A percentile compares a stretch with the other conserved stretches of the same genome.
These are phyloP conservation scores for Purshia tridentata DNA, from an alignment of 306 rosid species.

Conservation along the genomic window DNA sequence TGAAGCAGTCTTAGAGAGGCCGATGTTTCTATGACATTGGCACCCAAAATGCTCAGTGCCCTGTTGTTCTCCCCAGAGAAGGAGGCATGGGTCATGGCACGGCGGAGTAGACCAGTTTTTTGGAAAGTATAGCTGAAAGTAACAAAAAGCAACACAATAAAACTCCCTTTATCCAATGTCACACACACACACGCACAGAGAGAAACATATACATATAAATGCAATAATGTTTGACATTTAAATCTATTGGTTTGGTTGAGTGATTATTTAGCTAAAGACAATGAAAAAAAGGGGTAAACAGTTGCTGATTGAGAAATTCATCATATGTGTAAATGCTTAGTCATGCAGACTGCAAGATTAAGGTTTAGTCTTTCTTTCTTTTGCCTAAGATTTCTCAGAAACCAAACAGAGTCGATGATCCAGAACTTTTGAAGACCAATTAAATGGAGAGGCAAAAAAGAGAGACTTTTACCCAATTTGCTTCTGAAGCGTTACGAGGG, in stretches of 20 bases:
- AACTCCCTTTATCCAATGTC: neutral
- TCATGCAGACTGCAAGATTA: too few species aligned
- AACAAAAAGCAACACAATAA: neutral
- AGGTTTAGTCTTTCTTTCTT: neutral
- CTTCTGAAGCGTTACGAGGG: slow-evolving; percentile 59
- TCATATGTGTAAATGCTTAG: neutral
- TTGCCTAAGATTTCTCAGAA: neutral
- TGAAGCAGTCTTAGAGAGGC: slow-evolving; percentile 35
- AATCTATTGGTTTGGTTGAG: neutral
- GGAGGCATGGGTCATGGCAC: slow-evolving; percentile 81
- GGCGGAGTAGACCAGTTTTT: slow-evolving; percentile 50
- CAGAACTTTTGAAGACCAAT: neutral
- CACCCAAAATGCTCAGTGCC: slow-evolving; percentile 60
- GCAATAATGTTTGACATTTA: neutral
- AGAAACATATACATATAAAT: neutral
- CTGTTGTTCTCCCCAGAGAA: slow-evolving; percentile 79
- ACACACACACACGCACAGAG: neutral
- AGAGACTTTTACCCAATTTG: slow-evolving; percentile 36
- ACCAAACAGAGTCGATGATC: neutral
- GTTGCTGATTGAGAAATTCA: neutral
- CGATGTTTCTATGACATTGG: slow-evolving; percentile 42
- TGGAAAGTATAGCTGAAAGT: slow-evolving; percentile 49
- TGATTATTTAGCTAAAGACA: neutral
- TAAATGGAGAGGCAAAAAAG: neutral
- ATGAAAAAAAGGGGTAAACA: neutral